phyloP scores from a whole-genome alignment of 2,329 filamentous ascomycete species.

The Aspergillus pseudoviridinutans region DNA sequence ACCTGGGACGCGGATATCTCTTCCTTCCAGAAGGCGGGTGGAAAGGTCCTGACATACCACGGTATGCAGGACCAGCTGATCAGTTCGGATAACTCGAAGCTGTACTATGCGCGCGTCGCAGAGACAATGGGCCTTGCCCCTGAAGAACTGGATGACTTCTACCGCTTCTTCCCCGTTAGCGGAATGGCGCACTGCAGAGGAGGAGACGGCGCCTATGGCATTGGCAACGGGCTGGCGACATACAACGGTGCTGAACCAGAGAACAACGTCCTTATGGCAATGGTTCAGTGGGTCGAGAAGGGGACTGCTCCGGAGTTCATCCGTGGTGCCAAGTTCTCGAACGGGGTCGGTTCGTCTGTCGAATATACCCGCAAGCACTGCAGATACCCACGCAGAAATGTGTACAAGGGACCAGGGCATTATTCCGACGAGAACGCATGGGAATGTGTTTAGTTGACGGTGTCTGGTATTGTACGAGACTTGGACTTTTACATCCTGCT shows the following conservation, averaged over 20 bases:
- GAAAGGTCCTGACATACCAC: conserved; percentile 43
- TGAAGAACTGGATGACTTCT: conserved; percentile 36
- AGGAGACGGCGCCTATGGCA: conserved; percentile 42
- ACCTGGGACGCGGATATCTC: conserved; percentile 48
- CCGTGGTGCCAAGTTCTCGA: conserved; percentile 44
- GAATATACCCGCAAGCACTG: conserved; percentile 48
- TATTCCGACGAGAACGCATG: conserved; percentile 33
- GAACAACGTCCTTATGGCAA: conserved; percentile 47
- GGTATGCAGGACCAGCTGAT: conserved; percentile 49
- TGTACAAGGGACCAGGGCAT: conserved; percentile 28
- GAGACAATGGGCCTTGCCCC: conserved; percentile 33
- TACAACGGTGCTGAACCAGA: conserved; percentile 27
- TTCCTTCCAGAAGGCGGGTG: conserved; percentile 41
- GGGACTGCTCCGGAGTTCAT: conserved; percentile 37
- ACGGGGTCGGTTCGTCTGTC: conserved; percentile 36
- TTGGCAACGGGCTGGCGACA: conserved; percentile 30
- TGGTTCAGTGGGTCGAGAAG: conserved; percentile 50
- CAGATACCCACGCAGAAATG: conserved; percentile 33
- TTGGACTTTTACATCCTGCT: too few relatives aligned
- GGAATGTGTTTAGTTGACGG: conserved; percentile 24
- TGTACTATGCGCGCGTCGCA: conserved; percentile 48
- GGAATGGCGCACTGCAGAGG: conserved; percentile 51
- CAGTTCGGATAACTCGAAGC: conserved; percentile 48
- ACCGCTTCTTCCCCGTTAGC: conserved; percentile 51
- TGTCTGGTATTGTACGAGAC: too few relatives aligned